Evolutionary conservation across 345 rosid genomes (phyloP).

Genomic region (Linum usitatissimum): DNA sequence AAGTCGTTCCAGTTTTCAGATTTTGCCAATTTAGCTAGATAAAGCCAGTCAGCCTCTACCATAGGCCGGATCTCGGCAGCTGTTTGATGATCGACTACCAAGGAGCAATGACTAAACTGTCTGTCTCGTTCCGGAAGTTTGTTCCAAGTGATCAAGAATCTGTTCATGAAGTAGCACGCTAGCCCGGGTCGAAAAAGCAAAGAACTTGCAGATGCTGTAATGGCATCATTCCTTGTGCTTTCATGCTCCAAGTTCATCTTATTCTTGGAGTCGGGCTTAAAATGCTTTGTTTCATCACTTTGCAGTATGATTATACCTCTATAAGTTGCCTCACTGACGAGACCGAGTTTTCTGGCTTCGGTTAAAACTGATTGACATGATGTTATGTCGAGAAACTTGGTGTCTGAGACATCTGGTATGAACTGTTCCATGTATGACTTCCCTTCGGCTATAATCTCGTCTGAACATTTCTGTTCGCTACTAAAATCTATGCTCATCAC

Average conservation of each 20-base stretch:
- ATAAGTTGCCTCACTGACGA: conserved; percentile 57
- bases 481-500: conserved; percentile 16
- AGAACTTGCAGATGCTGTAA: conserved; percentile 13
- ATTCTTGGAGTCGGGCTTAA: conserved; percentile 35
- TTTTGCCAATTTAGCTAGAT: conserved; percentile 54
- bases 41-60: conserved; percentile 72
- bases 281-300: conserved; percentile 50
- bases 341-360: conserved; percentile 54
- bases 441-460: conserved; percentile 36
- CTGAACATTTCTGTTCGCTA: conserved; percentile 29
- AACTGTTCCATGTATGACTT: conserved; percentile 24
- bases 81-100: conserved; percentile 21
- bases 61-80: conserved; percentile 46
- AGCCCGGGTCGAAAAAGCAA: conserved; percentile 36
- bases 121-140: background rate
- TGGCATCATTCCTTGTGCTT: conserved; percentile 12
- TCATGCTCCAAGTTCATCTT: conserved; percentile 18
- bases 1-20: conserved; percentile 18
- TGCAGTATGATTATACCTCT: conserved; percentile 34
- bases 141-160: conserved; percentile 63
- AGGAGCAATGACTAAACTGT: conserved; percentile 12
- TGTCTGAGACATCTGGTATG: conserved; percentile 30
- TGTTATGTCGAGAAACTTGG: conserved; percentile 32
- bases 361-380: conserved; percentile 39
- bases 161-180: conserved; percentile 57